phyloP scores from a whole-genome alignment of 2,329 filamentous ascomycete genomes.

The Arthrobotrys iridis region DNA sequence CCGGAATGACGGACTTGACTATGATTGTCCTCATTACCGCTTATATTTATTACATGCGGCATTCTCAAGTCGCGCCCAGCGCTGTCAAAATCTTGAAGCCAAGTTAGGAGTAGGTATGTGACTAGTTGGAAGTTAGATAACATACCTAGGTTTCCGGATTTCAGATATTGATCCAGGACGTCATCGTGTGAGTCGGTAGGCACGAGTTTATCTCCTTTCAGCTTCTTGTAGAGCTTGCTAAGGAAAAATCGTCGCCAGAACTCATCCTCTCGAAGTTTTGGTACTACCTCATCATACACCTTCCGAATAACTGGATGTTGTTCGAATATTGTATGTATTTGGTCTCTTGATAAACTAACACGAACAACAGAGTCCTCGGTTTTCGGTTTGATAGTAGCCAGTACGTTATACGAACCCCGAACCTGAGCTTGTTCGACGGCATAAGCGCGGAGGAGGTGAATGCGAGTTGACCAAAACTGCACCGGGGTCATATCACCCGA shows the following conservation, averaged over 20 bases:
- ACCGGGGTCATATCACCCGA: conserved; percentile 82
- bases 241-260: conserved; percentile 97
- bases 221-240: conserved; percentile 86
- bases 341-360: conserved; percentile 86
- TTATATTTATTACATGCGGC: conserved; percentile 88
- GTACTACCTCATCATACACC: conserved; percentile 93
- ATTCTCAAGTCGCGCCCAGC: conserved; percentile 73
- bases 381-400: conserved; percentile 86
- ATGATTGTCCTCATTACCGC: conserved; percentile 94
- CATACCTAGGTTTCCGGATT: conserved; percentile 71
- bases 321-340: conserved; percentile 89
- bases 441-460: conserved; percentile 85
- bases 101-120: background rate
- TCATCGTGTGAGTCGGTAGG: conserved; percentile 80
- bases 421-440: conserved; percentile 88
- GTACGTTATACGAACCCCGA: conserved; percentile 89
- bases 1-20: conserved; percentile 63
- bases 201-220: conserved; percentile 86
- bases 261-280: conserved; percentile 77
- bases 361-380: conserved; percentile 78
- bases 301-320: conserved; percentile 91
- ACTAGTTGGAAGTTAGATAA: background rate
- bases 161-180: conserved; percentile 86
- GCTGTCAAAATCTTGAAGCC: conserved; percentile 59
- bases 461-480: conserved; percentile 93